Base-by-base conservation (phyloP, 495 filamentous ascomycete genomes). In the Xylaria intraflava region DNA sequence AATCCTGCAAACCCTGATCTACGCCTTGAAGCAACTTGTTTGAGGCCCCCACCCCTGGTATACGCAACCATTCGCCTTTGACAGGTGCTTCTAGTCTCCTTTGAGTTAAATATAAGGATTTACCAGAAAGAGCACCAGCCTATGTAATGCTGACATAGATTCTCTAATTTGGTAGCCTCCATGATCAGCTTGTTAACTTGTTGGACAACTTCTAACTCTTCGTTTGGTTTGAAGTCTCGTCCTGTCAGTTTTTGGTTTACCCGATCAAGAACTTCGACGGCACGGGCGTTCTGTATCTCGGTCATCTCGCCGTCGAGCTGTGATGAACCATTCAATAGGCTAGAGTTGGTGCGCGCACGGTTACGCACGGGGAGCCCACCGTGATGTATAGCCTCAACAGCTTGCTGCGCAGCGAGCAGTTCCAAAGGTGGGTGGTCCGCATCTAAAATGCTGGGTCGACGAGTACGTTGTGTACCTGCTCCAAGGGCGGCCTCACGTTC, bases 71-170 rank as follows among this genome's bases (percentile, higher is more conserved):
- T 17, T 44, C 17, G 26, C 29, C 9, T 30, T 20, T 6, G 20
- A 7, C 7, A 16, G 12, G 14, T 2, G 16, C 5, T 27, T 36
- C 7, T 16, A 11, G 8, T 20, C 6, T 31, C 16, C 29, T 12
- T 12, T 16, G 17, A 3, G 3, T 38, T 35, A 35, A 38, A 38
- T 3, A 11, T 33, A 6, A 33, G 2, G 4, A n/a, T 16, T 38
- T 69, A 94, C 88, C 89, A 92, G 78, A 92, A 94, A 70, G 87
- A 90, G 69, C 89, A 95, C 89, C 90, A 94, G 49, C 92, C 93
- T 54, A 97, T 96, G 69, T 96, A 99, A 73, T 97, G 93, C 73
- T 96, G 93, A 65, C 94, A 97, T 52, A 99, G 77, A 71, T 97
- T 97, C 76, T 97, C 94, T 41, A 96, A 76, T 60, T 89, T 96